Conservation (phyloP, 2,329 filamentous ascomycete genomes). For the Cercospora brassicicola region DNA sequence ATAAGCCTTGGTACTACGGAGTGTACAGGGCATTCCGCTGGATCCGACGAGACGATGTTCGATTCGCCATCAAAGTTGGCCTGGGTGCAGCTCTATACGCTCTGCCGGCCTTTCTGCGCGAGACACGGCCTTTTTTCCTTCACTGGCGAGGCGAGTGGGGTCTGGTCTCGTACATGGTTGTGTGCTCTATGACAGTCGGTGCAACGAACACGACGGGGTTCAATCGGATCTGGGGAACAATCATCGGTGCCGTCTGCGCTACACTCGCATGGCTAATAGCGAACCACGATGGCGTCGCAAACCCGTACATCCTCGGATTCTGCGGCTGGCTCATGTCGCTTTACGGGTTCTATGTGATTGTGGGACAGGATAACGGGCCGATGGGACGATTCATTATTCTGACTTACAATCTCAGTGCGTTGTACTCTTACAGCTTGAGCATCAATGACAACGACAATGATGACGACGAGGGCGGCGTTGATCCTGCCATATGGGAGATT, state of each 20-base stretch:
- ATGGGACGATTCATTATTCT: conserved; percentile 92
- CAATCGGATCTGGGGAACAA: conserved; percentile 81
- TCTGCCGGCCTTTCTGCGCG: conserved; percentile 78
- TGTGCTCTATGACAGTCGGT: conserved; percentile 95
- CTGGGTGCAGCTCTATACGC: conserved; percentile 86
- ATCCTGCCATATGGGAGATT: conserved; percentile 85
- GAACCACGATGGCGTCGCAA: conserved; percentile 54
- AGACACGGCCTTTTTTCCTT: conserved; percentile 75
- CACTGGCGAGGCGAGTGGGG: conserved; percentile 97
- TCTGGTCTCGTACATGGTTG: conserved; percentile 93
- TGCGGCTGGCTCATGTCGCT: conserved; percentile 73
- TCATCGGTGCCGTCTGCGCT: conserved; percentile 74
- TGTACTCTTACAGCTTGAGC: conserved; percentile 90
- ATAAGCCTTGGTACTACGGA: conserved; percentile 44
- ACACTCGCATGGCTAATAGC: conserved; percentile 76
- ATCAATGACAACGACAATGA: conserved; percentile 78
- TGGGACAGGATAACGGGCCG: conserved; percentile 79
- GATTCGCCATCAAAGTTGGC: conserved; percentile 90
- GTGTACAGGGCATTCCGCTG: conserved; percentile 58
- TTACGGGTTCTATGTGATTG: conserved; percentile 81
- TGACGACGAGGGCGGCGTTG: conserved; percentile 77
- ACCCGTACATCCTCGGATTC: conserved; percentile 72
- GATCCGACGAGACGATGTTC: conserved; percentile 64
- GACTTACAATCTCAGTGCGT: conserved; percentile 90
- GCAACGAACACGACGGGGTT: conserved; percentile 91